Conservation (phyloP, 495 filamentous ascomycete species). For the Podospora pseudopauciseta region DNA sequence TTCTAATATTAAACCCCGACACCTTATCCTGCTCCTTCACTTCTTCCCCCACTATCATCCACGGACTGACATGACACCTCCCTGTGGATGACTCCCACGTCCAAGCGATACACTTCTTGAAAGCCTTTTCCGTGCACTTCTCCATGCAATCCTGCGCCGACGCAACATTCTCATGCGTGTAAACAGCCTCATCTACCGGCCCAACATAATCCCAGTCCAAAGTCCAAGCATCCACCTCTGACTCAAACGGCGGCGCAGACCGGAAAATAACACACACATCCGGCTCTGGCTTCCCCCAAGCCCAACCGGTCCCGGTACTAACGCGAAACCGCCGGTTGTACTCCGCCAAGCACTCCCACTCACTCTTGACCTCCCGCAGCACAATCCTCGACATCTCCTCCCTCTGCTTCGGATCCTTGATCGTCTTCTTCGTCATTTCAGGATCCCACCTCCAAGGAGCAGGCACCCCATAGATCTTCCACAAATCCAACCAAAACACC, state of each 20-base stretch:
- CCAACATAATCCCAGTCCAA: slow-evolving; percentile 38
- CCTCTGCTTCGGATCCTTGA: slow-evolving; percentile 41
- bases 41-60: slow-evolving; percentile 42
- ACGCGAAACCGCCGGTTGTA: slow-evolving; percentile 21
- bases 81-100: slow-evolving; percentile 34
- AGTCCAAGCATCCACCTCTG: neutral
- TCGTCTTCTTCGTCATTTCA: slow-evolving; percentile 17
- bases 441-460: slow-evolving; percentile 31
- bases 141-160: slow-evolving; percentile 20
- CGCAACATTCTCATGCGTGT: slow-evolving; percentile 25
- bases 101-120: slow-evolving; percentile 42
- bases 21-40: slow-evolving; percentile 19
- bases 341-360: slow-evolving; percentile 25
- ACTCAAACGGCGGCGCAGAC: neutral
- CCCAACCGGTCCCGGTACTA: neutral
- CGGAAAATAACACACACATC: neutral
- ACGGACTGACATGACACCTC: slow-evolving; percentile 39
- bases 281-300: neutral
- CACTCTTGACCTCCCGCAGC: slow-evolving; percentile 28
- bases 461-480: slow-evolving; percentile 35
- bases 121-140: neutral
- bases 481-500: slow-evolving; percentile 40
- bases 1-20: slow-evolving; percentile 18
- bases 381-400: slow-evolving; percentile 34
- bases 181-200: slow-evolving; percentile 30